A percentile compares a stretch with the other conserved stretches of the same genome.
phyloP scores from a whole-genome alignment of 2,329 filamentous ascomycete genomes.

The Penicillium sp. region DNA sequence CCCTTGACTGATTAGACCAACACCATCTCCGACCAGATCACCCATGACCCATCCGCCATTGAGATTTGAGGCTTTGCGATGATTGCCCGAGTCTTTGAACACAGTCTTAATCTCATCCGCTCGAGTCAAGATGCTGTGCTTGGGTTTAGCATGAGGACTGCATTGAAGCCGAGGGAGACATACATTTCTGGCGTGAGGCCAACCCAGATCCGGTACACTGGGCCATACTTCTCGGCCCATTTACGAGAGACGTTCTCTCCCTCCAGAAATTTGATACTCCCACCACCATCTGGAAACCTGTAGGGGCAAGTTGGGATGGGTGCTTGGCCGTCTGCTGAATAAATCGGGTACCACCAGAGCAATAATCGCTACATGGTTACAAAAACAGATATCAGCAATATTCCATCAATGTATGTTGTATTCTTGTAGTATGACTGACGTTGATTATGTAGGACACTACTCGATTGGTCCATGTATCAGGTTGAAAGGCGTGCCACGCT shows the following conservation, averaged over 20 bases:
- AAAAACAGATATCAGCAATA: background rate
- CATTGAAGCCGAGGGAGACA: slow-evolving; percentile 3
- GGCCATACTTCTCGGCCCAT: slow-evolving; percentile 39
- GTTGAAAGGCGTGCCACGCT: background rate
- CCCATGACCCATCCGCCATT: slow-evolving; percentile 45
- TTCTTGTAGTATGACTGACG: background rate
- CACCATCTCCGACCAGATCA: slow-evolving; percentile 45
- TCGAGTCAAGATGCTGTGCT: slow-evolving; percentile 36
- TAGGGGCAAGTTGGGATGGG: slow-evolving; percentile 12
- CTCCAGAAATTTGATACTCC: slow-evolving; percentile 43
- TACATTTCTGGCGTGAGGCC: slow-evolving; percentile 45
- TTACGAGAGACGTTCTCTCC: slow-evolving; percentile 33
- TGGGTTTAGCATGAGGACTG: background rate
- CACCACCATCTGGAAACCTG: slow-evolving; percentile 42
- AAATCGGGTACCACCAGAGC: slow-evolving; percentile 1
- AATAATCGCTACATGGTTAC: background rate
- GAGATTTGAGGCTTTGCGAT: slow-evolving; percentile 45
- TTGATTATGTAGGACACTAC: background rate
- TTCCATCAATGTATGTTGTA: background rate
- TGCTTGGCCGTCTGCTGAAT: background rate
- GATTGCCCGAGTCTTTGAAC: slow-evolving; percentile 48
- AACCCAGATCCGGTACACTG: slow-evolving; percentile 42
- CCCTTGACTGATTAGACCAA: slow-evolving; percentile 43
- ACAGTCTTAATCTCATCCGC: slow-evolving; percentile 38
- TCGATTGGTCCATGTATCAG: background rate